These are phyloP conservation scores for Ophiostoma populinum DNA, from an alignment of 2,329 filamentous ascomycete genomes.

Conservation along the genomic window DNA sequence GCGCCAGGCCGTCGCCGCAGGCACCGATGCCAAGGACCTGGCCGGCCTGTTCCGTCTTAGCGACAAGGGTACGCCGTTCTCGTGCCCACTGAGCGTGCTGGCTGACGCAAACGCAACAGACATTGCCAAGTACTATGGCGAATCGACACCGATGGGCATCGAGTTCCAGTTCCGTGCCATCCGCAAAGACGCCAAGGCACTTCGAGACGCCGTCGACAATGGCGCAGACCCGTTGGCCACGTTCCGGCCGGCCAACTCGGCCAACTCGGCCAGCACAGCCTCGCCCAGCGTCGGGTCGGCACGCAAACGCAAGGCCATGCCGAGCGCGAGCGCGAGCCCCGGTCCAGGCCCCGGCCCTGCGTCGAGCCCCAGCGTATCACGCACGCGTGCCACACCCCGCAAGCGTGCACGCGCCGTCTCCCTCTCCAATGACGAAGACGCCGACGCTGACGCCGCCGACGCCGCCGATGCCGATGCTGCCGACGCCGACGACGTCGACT, in stretches of 20 bases:
- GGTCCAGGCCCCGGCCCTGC: no score
- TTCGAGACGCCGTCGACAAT: conserved; percentile 25
- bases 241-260: conserved; percentile 15
- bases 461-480: conserved; percentile 17
- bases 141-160: conserved; percentile 39
- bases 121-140: conserved; percentile 41
- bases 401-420: background rate
- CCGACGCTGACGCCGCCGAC: conserved; percentile 12
- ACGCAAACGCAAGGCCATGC: conserved; percentile 9
- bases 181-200: conserved; percentile 32
- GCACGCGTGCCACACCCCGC: background rate
- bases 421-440: conserved; percentile 13
- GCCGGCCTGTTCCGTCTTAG: conserved; percentile 23
- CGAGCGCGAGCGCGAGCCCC: no score
- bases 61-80: conserved; percentile 23
- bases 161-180: conserved; percentile 41
- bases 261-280: conserved; percentile 1
- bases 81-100: no score
- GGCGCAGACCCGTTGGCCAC: conserved; percentile 26
- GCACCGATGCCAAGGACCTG: conserved; percentile 27
- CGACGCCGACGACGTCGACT: conserved; percentile 15
- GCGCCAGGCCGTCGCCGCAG: conserved; percentile 18
- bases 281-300: conserved; percentile 6
- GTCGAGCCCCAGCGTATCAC: no score
- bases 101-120: conserved; percentile 21